phyloP scores from a whole-genome alignment of 1,284 basidiomycete genomes.

The Moesziomyces parantarcticus region DNA sequence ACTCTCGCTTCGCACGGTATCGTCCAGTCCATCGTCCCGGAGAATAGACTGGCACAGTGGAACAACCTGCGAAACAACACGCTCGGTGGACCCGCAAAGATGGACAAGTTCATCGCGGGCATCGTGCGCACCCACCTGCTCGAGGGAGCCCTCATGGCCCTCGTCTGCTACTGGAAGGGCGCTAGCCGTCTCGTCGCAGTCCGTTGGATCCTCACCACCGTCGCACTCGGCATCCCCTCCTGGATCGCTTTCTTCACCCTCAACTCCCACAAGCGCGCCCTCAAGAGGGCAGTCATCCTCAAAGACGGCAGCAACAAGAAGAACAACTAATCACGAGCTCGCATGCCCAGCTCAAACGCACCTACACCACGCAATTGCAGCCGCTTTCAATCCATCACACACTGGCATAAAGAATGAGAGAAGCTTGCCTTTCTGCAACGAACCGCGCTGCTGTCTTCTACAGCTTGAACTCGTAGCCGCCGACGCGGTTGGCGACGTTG shows the following conservation, averaged over 20 bases:
- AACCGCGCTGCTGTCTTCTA: slow-evolving; percentile 5
- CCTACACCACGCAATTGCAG: too few relatives aligned
- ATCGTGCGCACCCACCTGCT: slow-evolving; percentile 29
- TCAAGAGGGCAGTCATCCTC: slow-evolving; percentile 21
- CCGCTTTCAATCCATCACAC: too few relatives aligned
- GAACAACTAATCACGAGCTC: neutral
- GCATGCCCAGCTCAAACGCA: too few relatives aligned
- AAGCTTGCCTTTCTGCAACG: too few relatives aligned
- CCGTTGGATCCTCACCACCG: slow-evolving; percentile 41
- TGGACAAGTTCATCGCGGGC: slow-evolving; percentile 30
- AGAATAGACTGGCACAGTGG: slow-evolving; percentile 22
- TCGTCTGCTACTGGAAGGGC: slow-evolving; percentile 35
- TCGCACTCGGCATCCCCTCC: slow-evolving; percentile 44
- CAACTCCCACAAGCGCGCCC: slow-evolving; percentile 38
- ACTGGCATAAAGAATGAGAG: too few relatives aligned
- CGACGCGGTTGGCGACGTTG: slow-evolving; percentile 74
- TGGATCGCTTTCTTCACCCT: slow-evolving; percentile 51
- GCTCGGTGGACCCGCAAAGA: slow-evolving; percentile 32
- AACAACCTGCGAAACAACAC: slow-evolving; percentile 36
- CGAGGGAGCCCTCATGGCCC: slow-evolving; percentile 33
- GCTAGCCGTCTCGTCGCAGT: slow-evolving; percentile 18
- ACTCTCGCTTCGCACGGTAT: slow-evolving; percentile 27
- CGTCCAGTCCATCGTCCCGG: slow-evolving; percentile 24
- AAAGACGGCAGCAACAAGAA: slow-evolving; percentile 34
- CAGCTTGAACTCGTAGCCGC: slow-evolving; percentile 76